Evolutionary conservation across 345 rosid genomes (phyloP), one percentile per base, ranked within the genome.

Genomic region (Lepidium africanum): DNA sequence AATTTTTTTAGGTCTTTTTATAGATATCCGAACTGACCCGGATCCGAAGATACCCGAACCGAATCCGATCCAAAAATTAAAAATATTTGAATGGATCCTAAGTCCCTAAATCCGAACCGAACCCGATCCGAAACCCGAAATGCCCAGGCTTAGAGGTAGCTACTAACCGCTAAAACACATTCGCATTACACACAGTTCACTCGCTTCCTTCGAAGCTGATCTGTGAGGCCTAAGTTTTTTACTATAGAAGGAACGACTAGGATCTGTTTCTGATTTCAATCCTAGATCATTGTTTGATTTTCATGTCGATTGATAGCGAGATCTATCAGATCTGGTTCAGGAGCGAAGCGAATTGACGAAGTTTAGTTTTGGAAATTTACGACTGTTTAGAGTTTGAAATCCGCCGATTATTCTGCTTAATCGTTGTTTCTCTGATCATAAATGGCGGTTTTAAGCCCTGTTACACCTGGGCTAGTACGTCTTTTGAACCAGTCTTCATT

Each of bases 381-480:
- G 60, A 69, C 75, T 59, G 42, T 59, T 11, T 75, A 7, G 51
- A 49, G 41, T 59, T 58, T 49, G 60, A 55, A 36, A 50, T 65
- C 71, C 38, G 59, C 48, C 17, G 59, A n/a, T 40, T 50, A 9
- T 73, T 5, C 41, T 25, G 64, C 21, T 71, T 52, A 55, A 38
- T 52, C 38, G 55, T 41, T 52, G 3, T 10, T 50, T 59, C 65
- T 64, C 52, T 66, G 38, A 14, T 63, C 60, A 70, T 23, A 60
- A 70, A 87, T 85, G 92, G 49, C 67, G 80, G 76, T 81, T 69
- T 43, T 60, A 63, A 73, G 81, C 72, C 84, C 88, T 42, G 53
- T 88, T 45, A 81, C 91, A 58, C 89, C 96, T 48, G 89, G 89
- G 52, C 98, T 90, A 82, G 98, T 90, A 56, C 71, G 79, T 79